Evolutionary conservation across 176 grass and related monocot species (phyloP).

Genomic region (Elymus sibiricus): DNA sequence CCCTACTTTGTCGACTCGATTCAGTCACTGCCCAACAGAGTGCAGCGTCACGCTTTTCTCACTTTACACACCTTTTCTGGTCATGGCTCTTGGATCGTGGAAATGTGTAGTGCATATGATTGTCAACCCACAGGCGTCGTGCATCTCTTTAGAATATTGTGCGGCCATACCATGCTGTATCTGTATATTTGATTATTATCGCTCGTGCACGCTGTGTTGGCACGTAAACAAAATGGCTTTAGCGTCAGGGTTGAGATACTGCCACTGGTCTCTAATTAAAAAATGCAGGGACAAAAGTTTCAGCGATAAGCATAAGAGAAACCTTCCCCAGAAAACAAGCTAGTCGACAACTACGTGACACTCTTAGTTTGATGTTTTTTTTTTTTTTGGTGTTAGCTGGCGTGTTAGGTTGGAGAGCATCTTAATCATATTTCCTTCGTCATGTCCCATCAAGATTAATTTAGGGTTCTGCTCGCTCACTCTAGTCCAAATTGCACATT

Average conservation of each 20-base stretch:
- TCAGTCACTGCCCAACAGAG: background rate
- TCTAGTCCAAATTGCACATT: background rate
- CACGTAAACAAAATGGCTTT: background rate
- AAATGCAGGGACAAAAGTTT: background rate
- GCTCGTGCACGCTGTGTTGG: background rate
- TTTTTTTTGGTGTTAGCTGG: background rate
- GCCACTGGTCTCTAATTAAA: background rate
- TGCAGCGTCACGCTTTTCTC: background rate
- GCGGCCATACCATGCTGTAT: background rate
- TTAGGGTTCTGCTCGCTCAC: background rate
- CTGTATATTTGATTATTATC: background rate
- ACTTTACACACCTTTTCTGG: background rate
- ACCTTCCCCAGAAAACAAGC: background rate
- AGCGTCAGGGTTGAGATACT: background rate
- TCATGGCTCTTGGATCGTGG: background rate
- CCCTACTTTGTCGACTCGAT: background rate
- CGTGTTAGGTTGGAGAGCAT: background rate
- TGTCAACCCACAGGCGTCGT: background rate
- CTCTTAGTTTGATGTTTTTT: background rate
- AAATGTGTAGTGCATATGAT: background rate
- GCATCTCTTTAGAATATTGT: background rate
- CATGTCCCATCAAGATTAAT: background rate
- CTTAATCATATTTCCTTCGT: background rate
- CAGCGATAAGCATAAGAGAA: background rate
- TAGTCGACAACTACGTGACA: background rate